Conservation (phyloP, 2,329 filamentous ascomycete genomes). For the Aspergillus pseudonomiae region DNA sequence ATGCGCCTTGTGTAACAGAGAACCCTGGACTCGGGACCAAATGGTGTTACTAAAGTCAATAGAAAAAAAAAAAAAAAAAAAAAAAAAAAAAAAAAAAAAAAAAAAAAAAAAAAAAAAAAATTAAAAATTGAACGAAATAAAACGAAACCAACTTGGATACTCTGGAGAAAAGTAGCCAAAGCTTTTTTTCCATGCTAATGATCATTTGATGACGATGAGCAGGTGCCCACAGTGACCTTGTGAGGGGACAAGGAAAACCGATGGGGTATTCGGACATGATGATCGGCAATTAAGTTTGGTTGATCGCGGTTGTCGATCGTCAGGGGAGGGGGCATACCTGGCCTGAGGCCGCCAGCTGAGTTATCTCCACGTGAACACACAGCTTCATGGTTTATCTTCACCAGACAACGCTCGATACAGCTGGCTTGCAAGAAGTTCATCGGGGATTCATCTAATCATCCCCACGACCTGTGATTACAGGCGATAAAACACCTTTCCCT, state of each 20-base stretch:
- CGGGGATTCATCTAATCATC: not conserved
- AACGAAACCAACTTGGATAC: not conserved
- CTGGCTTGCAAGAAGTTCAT: not conserved
- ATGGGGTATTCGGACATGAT: not conserved
- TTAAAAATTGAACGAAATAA: no score
- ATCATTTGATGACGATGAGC: not conserved
- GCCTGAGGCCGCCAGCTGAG: not conserved
- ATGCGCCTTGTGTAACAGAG: not conserved
- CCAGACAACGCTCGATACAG: not conserved
- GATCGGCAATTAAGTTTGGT: constrained; percentile 1
- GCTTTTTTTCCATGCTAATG: not conserved
- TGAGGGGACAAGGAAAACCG: not conserved
- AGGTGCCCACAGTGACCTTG: no score
- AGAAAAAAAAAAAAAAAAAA: not conserved
- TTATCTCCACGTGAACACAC: not conserved
- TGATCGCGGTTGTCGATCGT: constrained; percentile 1
- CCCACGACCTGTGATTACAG: not conserved
- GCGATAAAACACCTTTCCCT: constrained; percentile 19
- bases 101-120: not conserved
- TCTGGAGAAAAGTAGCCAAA: not conserved
- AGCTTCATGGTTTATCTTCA: not conserved
- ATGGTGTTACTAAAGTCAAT: not conserved
- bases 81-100: not conserved
- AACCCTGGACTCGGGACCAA: not conserved
- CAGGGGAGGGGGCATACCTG: not conserved